Evolutionary conservation across 306 rosid species (phyloP).

Genomic region (Vigna unguiculata): DNA sequence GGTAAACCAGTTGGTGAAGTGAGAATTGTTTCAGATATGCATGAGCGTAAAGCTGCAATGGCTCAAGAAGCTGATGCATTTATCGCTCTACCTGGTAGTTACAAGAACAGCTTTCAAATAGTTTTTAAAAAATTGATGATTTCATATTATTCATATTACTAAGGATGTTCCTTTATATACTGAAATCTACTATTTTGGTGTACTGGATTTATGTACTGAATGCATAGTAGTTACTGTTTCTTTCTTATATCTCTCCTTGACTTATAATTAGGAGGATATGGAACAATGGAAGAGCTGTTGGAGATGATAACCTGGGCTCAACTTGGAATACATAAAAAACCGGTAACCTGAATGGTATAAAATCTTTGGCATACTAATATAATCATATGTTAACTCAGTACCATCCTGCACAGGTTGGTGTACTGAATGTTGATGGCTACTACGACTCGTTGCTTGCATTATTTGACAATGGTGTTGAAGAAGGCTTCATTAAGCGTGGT

Average conservation of each 20-base stretch:
- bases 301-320: slow-evolving; percentile 95
- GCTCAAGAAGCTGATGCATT: slow-evolving; percentile 94
- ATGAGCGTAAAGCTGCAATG: slow-evolving; percentile 94
- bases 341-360: slow-evolving; percentile 52
- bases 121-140: slow-evolving; percentile 12
- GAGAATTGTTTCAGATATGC: slow-evolving; percentile 91
- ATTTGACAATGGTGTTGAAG: slow-evolving; percentile 86
- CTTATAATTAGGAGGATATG: slow-evolving; percentile 75
- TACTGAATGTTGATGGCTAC: slow-evolving; percentile 89
- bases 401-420: slow-evolving; percentile 69
- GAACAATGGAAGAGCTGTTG: slow-evolving; percentile 91
- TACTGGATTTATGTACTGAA: background rate
- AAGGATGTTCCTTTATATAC: slow-evolving; percentile 7
- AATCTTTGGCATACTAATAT: slow-evolving; percentile 7
- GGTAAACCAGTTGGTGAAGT: slow-evolving; percentile 95
- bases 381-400: slow-evolving; percentile 29
- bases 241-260: slow-evolving; percentile 2
- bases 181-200: slow-evolving; percentile 7
- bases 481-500: slow-evolving; percentile 84
- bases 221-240: background rate
- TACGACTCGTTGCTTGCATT: slow-evolving; percentile 80
- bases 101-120: slow-evolving; percentile 31
- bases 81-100: slow-evolving; percentile 92
- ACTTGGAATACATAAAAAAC: slow-evolving; percentile 89
- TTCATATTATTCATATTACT: slow-evolving; percentile 20